Percentiles rank a stretch among this genome's conserved stretches.
phyloP scores from a whole-genome alignment of 805 yeast genomes.

The Sugiyamaella mastotermitis region DNA sequence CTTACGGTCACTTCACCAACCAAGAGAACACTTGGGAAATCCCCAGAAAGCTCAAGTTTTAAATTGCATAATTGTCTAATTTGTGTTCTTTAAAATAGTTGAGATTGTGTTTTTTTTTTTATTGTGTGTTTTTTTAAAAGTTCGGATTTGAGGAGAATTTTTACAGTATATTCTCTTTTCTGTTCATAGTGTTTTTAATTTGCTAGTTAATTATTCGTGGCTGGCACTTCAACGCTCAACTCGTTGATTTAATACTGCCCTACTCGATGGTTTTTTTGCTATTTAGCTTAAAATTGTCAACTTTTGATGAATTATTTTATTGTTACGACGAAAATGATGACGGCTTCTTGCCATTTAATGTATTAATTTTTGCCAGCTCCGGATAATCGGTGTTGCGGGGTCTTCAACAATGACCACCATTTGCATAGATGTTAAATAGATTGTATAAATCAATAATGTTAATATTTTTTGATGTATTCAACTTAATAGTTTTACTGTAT shows the following conservation, averaged over 20 bases:
- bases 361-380: conserved; percentile 10
- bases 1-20: conserved; percentile 99
- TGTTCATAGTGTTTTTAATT: neutral
- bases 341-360: too few relatives aligned
- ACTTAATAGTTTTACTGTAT: too few relatives aligned
- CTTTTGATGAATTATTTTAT: too few relatives aligned
- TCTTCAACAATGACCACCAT: conserved; percentile 21
- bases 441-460: neutral
- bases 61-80: conserved; percentile 16
- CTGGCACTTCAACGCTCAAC: conserved; percentile 22
- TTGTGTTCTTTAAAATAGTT: neutral
- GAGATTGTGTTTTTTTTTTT: neutral
- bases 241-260: conserved; percentile 17
- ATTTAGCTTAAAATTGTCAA: too few relatives aligned
- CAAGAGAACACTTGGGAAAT: conserved; percentile 98
- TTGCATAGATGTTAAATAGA: conserved; percentile 13
- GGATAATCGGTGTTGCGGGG: conserved; percentile 12
- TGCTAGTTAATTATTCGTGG: conserved; percentile 5
- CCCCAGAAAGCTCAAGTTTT: conserved; percentile 52
- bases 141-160: too few relatives aligned
- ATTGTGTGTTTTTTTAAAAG: too few relatives aligned
- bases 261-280: conserved; percentile 1
- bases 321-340: too few relatives aligned
- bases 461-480: too few relatives aligned
- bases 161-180: neutral